phyloP scores from a whole-genome alignment of 495 filamentous ascomycete genomes.

The Friedmanniomyces endolithicus region DNA sequence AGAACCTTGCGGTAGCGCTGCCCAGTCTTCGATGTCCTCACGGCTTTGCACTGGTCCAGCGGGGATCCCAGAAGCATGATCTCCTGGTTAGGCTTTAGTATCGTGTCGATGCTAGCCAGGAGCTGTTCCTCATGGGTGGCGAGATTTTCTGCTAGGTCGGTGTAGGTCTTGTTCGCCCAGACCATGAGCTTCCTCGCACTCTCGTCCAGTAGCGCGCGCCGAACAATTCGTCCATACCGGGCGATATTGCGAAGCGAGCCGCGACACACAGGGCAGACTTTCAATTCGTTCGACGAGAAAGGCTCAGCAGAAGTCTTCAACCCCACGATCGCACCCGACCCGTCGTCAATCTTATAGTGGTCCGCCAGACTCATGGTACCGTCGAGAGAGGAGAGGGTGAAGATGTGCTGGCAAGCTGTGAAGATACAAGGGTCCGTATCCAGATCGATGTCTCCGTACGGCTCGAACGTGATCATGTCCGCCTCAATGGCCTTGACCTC shows the following conservation, averaged over 20 bases:
- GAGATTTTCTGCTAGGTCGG: slow-evolving; percentile 38
- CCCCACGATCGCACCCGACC: slow-evolving; percentile 32
- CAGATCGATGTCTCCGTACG: slow-evolving; percentile 46
- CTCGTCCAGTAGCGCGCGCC: slow-evolving; percentile 52
- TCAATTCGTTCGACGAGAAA: slow-evolving; percentile 43
- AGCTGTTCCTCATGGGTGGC: slow-evolving; percentile 25
- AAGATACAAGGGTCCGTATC: slow-evolving; percentile 50
- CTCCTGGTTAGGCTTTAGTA: background rate
- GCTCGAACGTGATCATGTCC: slow-evolving; percentile 39
- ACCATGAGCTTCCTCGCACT: slow-evolving; percentile 48
- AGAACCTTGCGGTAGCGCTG: slow-evolving; percentile 32
- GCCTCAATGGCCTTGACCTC: slow-evolving; percentile 37
- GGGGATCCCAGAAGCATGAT: slow-evolving; percentile 21
- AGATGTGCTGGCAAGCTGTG: slow-evolving; percentile 52
- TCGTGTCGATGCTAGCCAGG: slow-evolving; percentile 10
- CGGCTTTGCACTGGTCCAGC: background rate
- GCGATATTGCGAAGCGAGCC: slow-evolving; percentile 48
- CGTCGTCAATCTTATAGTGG: slow-evolving; percentile 41
- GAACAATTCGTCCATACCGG: slow-evolving; percentile 55
- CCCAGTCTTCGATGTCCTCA: background rate
- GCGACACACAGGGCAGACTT: slow-evolving; percentile 52
- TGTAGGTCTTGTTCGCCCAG: slow-evolving; percentile 37
- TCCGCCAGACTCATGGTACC: slow-evolving; percentile 48
- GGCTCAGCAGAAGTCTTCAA: slow-evolving; percentile 36
- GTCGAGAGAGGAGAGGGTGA: slow-evolving; percentile 52